Base-by-base conservation (phyloP, 2,329 filamentous ascomycete species). In the Apiospora koreana region DNA sequence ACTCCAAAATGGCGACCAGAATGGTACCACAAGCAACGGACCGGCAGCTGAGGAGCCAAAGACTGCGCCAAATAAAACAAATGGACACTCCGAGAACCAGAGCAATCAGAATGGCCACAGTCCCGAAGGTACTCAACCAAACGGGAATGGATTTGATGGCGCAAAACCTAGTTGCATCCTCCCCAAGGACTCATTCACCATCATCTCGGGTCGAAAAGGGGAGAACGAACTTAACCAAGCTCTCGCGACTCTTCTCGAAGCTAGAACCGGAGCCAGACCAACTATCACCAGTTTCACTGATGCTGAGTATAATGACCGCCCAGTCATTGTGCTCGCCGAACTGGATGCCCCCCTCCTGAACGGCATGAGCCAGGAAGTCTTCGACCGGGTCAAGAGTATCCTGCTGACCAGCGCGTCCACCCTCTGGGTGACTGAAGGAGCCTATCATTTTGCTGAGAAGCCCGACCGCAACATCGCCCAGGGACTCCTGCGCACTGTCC, bases 401-500 rank as follows among this genome's bases (percentile, higher is more conserved):
- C 45, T 76, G 58, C 71, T 35, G 70, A 71, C 14, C 69, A 71
- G 23, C 67, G 74, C 43, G 38, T 76, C 45, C 9, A 50, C 28
- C 14, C 66, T 68, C 18, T 68, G 66, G 66, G 66, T 68, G 21
- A 68, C 66, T 3, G 6, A 21, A 8, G 66, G 66, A 3, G 66
- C 66, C 18, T 68, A 68, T 7, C 43, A n/a, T 28, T 54, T 50
- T 9, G 43, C 66, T 1, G 66, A 68, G n/a, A 67, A 54, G 6
- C 76, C 77, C 23, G 64, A 70, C 5, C 70, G 64, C n/a, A 77
- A 74, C 67, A 75, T 79, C 73, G 74, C 74, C 1, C 70, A 75
- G 28, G 77, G 77, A 10, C 43, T 79, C n/a, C 67, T 74, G 43
- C 72, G 77, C 18, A 77, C 77, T 3, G 74, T 75, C 1, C 76